These are phyloP conservation scores for Mycena olivaceomarginata DNA, from an alignment of 768 basidiomycete species.

Conservation along the genomic window DNA sequence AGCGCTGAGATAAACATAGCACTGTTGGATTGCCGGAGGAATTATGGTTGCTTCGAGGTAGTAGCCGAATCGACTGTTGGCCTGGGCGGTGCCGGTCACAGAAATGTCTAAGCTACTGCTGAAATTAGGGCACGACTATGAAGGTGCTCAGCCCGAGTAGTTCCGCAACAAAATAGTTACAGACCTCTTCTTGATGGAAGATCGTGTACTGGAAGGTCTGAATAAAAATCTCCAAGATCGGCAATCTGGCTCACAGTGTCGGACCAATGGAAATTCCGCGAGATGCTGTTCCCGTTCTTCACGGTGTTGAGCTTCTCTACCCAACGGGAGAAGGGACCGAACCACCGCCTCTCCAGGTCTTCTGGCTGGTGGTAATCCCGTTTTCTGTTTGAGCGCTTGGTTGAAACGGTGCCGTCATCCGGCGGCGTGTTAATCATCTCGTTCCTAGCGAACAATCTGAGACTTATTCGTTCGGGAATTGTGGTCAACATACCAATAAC, in stretches of 20 bases:
- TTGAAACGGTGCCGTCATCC: too few species aligned
- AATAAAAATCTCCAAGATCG: conserved; percentile 41
- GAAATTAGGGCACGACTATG: conserved; percentile 48
- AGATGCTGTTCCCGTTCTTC: background rate
- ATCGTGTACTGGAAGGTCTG: conserved; percentile 46
- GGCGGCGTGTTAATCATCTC: too few species aligned
- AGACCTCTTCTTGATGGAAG: conserved; percentile 45
- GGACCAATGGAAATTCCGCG: conserved; percentile 25
- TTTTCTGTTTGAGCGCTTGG: conserved; percentile 27
- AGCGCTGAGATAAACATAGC: conserved; percentile 40
- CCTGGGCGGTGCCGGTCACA: conserved; percentile 40
- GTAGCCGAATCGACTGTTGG: conserved; percentile 45
- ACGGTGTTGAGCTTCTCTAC: too few species aligned
- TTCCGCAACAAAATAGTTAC: background rate
- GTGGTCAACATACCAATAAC: conserved; percentile 22
- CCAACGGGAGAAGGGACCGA: background rate
- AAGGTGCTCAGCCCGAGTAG: background rate
- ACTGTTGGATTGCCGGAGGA: conserved; percentile 48
- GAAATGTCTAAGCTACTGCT: conserved; percentile 44
- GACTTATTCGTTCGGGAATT: too few species aligned
- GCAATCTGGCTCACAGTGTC: conserved; percentile 40
- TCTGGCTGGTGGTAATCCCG: conserved; percentile 46
- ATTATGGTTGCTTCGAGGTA: conserved; percentile 49
- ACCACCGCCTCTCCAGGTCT: conserved; percentile 33
- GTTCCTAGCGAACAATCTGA: background rate